A percentile compares a stretch with the other conserved stretches of the same genome.
Evolutionary conservation across 495 filamentous ascomycete genomes (phyloP).

Genomic region (Pseudoneurospora amorphoporcata): DNA sequence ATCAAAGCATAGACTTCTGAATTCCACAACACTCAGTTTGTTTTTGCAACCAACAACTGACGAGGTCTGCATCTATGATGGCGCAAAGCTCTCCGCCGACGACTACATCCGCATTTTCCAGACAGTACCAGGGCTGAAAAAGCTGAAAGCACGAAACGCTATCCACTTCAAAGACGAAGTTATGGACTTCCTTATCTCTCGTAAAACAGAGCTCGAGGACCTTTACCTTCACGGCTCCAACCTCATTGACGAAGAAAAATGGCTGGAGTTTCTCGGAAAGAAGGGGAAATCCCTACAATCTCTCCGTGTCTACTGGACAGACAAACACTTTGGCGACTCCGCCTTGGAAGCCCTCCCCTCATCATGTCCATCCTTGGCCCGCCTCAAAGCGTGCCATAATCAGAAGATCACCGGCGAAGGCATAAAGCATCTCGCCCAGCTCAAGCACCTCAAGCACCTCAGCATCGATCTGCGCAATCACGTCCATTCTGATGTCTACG

Average conservation of each 20-base stretch:
- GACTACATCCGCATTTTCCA: constrained; percentile 76
- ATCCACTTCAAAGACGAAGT: constrained; percentile 78
- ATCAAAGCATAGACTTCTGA: constrained; percentile 65
- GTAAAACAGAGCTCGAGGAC: constrained; percentile 48
- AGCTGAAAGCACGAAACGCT: constrained; percentile 65
- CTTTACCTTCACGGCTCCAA: constrained; percentile 69
- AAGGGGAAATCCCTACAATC: constrained; percentile 53
- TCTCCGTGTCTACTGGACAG: constrained; percentile 64
- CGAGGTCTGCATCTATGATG: constrained; percentile 68
- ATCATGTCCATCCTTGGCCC: constrained; percentile 51
- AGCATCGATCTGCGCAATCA: constrained; percentile 52
- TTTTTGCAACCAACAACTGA: constrained; percentile 63
- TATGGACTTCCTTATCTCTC: constrained; percentile 67
- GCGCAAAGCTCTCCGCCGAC: constrained; percentile 58
- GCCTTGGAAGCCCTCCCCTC: constrained; percentile 43
- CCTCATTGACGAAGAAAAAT: constrained; percentile 59
- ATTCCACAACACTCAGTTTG: constrained; percentile 57
- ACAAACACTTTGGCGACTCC: constrained; percentile 50
- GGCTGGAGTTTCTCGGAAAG: constrained; percentile 52
- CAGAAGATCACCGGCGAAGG: constrained; percentile 37
- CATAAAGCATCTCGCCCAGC: constrained; percentile 39
- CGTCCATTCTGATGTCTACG: constrained; percentile 44
- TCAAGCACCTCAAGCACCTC: constrained; percentile 57
- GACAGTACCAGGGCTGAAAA: constrained; percentile 53
- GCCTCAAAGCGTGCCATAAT: constrained; percentile 60